phyloP scores from a whole-genome alignment of 441 rosid genomes.

The Gossypium schwendimanii region DNA sequence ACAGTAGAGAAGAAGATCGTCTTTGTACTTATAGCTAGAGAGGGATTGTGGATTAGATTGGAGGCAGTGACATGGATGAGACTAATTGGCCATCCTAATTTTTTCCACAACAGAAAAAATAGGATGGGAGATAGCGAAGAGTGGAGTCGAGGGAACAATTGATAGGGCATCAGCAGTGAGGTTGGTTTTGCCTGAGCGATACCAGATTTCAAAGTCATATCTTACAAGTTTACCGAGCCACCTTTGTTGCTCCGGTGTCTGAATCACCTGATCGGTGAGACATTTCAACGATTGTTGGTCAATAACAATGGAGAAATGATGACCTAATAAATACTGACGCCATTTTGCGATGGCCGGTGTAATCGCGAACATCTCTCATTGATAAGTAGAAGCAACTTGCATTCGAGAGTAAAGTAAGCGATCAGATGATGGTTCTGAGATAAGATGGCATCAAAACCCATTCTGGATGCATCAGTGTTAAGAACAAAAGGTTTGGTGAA shows the following conservation, averaged over 20 bases:
- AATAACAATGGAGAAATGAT: neutral
- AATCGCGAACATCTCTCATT: neutral
- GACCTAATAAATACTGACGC: neutral
- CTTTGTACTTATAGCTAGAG: neutral
- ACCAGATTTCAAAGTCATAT: neutral
- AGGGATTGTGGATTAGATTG: neutral
- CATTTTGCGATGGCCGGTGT: neutral
- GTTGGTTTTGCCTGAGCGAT: neutral
- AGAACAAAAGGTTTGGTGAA: neutral
- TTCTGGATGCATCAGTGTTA: neutral
- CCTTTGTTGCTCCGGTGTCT: neutral
- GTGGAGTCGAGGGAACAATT: neutral
- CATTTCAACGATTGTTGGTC: neutral
- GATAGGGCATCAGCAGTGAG: neutral
- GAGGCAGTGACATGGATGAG: neutral
- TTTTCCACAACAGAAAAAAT: neutral
- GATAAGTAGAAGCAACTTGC: neutral
- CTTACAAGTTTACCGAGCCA: neutral
- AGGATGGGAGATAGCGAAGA: neutral
- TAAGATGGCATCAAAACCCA: neutral
- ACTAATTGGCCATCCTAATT: neutral
- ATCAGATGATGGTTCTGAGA: neutral
- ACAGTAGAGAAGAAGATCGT: neutral
- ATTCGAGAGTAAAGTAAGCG: neutral
- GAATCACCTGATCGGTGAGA: neutral